phyloP scores from a whole-genome alignment of 2,329 filamentous ascomycete species.

The Aureobasidium sp. region DNA sequence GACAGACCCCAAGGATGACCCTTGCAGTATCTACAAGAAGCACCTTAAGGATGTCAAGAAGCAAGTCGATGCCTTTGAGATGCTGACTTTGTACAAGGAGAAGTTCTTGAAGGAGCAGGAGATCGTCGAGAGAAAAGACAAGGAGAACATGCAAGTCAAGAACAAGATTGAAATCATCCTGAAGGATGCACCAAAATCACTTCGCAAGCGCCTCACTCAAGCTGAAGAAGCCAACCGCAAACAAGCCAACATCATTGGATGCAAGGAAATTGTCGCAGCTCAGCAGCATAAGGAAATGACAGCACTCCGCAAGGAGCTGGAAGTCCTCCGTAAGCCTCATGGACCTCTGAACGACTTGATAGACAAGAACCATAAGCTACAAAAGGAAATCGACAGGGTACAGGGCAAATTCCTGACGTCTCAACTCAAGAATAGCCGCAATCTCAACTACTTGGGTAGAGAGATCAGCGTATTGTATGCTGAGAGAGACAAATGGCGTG shows the following conservation, averaged over 20 bases:
- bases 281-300: constrained; percentile 5
- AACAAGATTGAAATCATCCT: neutral
- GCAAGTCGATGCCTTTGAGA: constrained; percentile 5
- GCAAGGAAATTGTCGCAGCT: constrained; percentile 1
- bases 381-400: neutral
- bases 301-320: neutral
- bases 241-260: constrained; percentile 8
- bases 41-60: constrained; percentile 6
- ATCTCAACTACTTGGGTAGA: constrained; percentile 3
- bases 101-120: neutral
- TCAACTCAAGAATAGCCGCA: neutral
- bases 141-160: constrained; percentile 1
- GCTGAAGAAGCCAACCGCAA: neutral
- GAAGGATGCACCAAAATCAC: neutral
- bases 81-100: neutral
- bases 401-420: neutral
- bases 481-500: neutral
- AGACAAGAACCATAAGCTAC: neutral
- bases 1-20: neutral
- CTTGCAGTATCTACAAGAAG: constrained; percentile 8
- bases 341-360: neutral
- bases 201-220: neutral
- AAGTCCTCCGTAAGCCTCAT: neutral
- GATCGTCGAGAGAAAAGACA: neutral
- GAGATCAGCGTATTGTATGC: neutral